A percentile compares a stretch with the other conserved stretches of the same genome.
Evolutionary conservation across 164 flowering plant genomes (phyloP).

Genomic region (Stephania yunnanensis): DNA sequence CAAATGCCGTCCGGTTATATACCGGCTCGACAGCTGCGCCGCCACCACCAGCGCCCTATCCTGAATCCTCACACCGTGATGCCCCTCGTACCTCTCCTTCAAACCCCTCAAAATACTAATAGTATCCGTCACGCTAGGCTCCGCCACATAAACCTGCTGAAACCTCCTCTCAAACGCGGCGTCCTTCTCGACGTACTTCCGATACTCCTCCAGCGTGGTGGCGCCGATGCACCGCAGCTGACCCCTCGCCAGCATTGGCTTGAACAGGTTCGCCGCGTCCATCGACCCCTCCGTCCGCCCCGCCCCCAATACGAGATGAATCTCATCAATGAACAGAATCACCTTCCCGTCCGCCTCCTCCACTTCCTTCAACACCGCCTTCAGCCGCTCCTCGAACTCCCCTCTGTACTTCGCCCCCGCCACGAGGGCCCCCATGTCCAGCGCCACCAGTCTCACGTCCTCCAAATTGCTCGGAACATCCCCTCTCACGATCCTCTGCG

Average conservation of each 20-base stretch:
- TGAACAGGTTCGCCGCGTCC: slow-evolving; percentile 77
- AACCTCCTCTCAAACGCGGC: slow-evolving; percentile 71
- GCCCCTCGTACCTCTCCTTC: slow-evolving; percentile 64
- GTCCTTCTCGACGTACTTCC: slow-evolving; percentile 77
- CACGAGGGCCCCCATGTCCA: slow-evolving; percentile 71
- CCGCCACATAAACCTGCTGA: slow-evolving; percentile 70
- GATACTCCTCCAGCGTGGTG: slow-evolving; percentile 62
- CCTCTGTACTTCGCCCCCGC: slow-evolving; percentile 75
- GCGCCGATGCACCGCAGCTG: slow-evolving; percentile 73
- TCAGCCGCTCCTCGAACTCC: slow-evolving; percentile 68
- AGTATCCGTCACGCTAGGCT: slow-evolving; percentile 64
- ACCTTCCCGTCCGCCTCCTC: slow-evolving; percentile 48
- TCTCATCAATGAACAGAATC: slow-evolving; percentile 66
- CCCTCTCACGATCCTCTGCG: slow-evolving; percentile 66
- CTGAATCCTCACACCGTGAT: slow-evolving; percentile 69
- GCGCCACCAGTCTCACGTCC: slow-evolving; percentile 62
- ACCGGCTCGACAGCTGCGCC: slow-evolving; percentile 50
- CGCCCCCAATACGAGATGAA: slow-evolving; percentile 62
- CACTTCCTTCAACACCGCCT: slow-evolving; percentile 65
- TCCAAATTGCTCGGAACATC: slow-evolving; percentile 66
- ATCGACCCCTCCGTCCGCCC: slow-evolving; percentile 64
- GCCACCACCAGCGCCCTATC: slow-evolving; percentile 67
- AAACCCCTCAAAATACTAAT: slow-evolving; percentile 40
- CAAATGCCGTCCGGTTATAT: slow-evolving; percentile 61
- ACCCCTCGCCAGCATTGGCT: slow-evolving; percentile 78